Percentiles rank a stretch among this genome's conserved stretches.
These are phyloP conservation scores for Styphnolobium japonicum DNA, from an alignment of 306 rosid genomes.

Conservation along the genomic window DNA sequence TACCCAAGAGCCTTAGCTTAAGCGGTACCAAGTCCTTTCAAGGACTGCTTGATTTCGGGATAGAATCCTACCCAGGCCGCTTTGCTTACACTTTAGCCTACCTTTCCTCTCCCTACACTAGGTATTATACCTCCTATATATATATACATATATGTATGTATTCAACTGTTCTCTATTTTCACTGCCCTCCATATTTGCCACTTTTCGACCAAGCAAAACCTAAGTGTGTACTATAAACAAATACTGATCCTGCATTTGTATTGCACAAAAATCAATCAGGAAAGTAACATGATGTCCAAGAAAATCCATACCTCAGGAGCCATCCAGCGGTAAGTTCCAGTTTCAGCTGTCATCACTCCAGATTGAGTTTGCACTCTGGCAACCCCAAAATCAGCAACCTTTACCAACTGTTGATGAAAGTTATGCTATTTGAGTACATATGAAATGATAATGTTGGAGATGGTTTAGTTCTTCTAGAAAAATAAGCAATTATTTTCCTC, in stretches of 20 bases:
- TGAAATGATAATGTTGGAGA: slow-evolving; percentile 18
- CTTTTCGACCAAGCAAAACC: slow-evolving; percentile 3
- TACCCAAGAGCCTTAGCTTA: background rate
- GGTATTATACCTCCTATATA: background rate
- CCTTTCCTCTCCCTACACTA: background rate
- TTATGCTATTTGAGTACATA: slow-evolving; percentile 18
- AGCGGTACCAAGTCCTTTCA: background rate
- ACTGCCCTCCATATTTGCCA: background rate
- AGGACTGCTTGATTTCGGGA: background rate
- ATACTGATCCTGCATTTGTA: background rate
- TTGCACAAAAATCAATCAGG: slow-evolving; percentile 5
- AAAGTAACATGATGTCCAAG: background rate
- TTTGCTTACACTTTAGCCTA: background rate
- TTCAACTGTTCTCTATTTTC: background rate
- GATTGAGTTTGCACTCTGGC: slow-evolving; percentile 95
- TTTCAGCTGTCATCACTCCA: slow-evolving; percentile 99
- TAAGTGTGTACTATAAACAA: background rate
- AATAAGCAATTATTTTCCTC: background rate
- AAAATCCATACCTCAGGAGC: slow-evolving; percentile 86
- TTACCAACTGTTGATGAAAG: slow-evolving; percentile 68
- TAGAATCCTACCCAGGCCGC: background rate
- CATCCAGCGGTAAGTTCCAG: slow-evolving; percentile 99
- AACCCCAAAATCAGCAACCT: slow-evolving; percentile 99
- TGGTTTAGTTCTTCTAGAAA: background rate
- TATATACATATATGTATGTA: no score